Percentiles rank a stretch among this genome's conserved stretches.
These are phyloP conservation scores for Xylaria intraflava DNA, from an alignment of 495 filamentous ascomycete species.

Conservation along the genomic window DNA sequence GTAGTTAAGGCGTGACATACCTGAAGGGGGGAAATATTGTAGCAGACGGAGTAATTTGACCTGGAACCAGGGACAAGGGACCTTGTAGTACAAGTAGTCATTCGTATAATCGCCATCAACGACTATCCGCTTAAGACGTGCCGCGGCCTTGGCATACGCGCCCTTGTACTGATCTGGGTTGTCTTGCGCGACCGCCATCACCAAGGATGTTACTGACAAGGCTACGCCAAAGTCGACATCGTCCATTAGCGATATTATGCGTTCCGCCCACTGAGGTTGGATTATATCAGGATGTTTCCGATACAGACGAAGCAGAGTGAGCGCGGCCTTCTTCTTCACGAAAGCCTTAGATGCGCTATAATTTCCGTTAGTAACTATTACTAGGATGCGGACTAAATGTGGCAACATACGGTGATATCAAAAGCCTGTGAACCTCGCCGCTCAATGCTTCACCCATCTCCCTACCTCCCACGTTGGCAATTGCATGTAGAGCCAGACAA, in stretches of 20 bases:
- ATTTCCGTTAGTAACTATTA: neutral
- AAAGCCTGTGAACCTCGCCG: slow-evolving; percentile 82
- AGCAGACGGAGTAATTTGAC: slow-evolving; percentile 85
- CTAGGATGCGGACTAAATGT: neutral
- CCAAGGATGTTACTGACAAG: slow-evolving; percentile 88
- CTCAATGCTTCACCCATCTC: slow-evolving; percentile 97
- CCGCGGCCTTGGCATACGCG: slow-evolving; percentile 87
- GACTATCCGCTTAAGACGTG: slow-evolving; percentile 77
- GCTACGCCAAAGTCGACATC: slow-evolving; percentile 92
- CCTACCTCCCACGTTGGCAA: slow-evolving; percentile 92
- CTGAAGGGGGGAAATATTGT: slow-evolving; percentile 94
- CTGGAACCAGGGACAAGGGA: slow-evolving; percentile 98
- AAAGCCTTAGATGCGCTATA: slow-evolving; percentile 89
- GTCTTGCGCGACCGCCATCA: slow-evolving; percentile 94
- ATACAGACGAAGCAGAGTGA: slow-evolving; percentile 92
- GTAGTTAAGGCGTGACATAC: slow-evolving; percentile 41
- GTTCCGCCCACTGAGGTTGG: slow-evolving; percentile 91
- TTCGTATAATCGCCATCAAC: slow-evolving; percentile 79
- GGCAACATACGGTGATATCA: slow-evolving; percentile 84
- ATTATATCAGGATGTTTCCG: slow-evolving; percentile 90
- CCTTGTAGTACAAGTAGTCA: slow-evolving; percentile 97
- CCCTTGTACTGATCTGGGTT: slow-evolving; percentile 89
- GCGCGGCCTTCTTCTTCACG: slow-evolving; percentile 97
- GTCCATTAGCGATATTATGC: slow-evolving; percentile 98
- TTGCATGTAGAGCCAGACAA: slow-evolving; percentile 95